Conservation (phyloP, 2,329 filamentous ascomycete genomes). For the Byssochlamys sp. region DNA sequence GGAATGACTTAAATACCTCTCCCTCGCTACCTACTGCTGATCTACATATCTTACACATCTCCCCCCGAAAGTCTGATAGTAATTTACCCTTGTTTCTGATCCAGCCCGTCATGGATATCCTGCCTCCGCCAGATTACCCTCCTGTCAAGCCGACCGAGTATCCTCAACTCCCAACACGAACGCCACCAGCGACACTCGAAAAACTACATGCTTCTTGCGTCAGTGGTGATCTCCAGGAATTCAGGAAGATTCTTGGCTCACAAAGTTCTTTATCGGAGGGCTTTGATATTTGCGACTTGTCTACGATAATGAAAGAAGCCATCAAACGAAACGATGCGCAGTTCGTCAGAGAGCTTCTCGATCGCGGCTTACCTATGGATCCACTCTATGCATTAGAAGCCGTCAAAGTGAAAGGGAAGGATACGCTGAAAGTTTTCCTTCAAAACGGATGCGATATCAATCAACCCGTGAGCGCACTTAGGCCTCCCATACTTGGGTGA, state of each 20-base stretch:
- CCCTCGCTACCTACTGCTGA: too few relatives aligned
- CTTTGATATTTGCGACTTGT: constrained; percentile 12
- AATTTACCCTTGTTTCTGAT: too few relatives aligned
- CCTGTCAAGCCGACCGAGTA: constrained; percentile 2
- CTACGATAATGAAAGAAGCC: constrained; percentile 12
- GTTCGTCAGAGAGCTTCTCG: constrained; percentile 11
- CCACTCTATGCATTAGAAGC: constrained; percentile 10
- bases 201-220: constrained; percentile 1
- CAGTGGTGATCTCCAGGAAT: constrained; percentile 4
- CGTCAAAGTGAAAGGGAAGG: constrained; percentile 5
- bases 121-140: constrained; percentile 5
- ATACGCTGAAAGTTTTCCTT: constrained; percentile 7
- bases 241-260: constrained; percentile 4
- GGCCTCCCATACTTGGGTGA: constrained; percentile 14
- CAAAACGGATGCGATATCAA: constrained; percentile 16
- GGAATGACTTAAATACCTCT: too few relatives aligned
- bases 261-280: not conserved
- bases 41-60: too few relatives aligned
- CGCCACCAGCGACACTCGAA: not conserved
- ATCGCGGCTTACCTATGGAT: constrained; percentile 10
- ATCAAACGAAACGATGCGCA: constrained; percentile 8
- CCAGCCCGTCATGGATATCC: constrained; percentile 3
- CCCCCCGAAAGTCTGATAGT: too few relatives aligned
- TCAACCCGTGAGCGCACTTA: constrained; percentile 9
- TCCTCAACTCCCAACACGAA: constrained; percentile 1